phyloP scores from a whole-genome alignment of 1,284 basidiomycete species.

The Stygiomarasmius scandens region DNA sequence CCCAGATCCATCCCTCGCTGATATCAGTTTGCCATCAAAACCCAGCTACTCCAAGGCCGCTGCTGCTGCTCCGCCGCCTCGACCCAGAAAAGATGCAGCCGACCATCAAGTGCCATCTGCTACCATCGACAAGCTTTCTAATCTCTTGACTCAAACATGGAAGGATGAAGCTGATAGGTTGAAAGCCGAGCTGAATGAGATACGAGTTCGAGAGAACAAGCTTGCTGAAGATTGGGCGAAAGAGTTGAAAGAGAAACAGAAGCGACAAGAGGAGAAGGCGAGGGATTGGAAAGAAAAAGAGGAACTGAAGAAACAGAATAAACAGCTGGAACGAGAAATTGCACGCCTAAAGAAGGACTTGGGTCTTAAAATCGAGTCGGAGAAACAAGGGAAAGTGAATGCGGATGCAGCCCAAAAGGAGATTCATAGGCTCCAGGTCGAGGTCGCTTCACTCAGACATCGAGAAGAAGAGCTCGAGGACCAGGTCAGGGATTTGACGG shows the following conservation, averaged over 20 bases:
- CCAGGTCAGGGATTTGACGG: neutral
- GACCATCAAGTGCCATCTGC: too few relatives aligned
- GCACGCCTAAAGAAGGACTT: neutral
- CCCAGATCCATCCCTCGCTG: neutral
- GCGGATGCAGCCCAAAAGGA: neutral
- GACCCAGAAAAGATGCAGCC: too few relatives aligned
- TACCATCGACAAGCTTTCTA: neutral
- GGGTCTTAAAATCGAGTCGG: neutral
- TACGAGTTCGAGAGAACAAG: neutral
- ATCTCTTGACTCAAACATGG: neutral
- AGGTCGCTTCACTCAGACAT: neutral
- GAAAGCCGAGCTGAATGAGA: neutral
- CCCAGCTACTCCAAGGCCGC: too few relatives aligned
- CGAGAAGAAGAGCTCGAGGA: neutral
- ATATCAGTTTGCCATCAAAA: too few relatives aligned
- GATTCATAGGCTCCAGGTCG: neutral
- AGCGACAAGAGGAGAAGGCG: neutral
- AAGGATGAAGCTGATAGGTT: slow-evolving; percentile 3
- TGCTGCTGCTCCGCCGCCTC: too few relatives aligned
- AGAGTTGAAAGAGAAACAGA: neutral
- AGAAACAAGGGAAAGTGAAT: neutral
- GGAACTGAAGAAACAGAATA: neutral
- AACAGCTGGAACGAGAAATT: neutral
- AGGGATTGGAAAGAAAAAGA: neutral
- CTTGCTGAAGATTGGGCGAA: neutral